phyloP scores from a whole-genome alignment of 1,284 basidiomycete species.

The Phellinidium pouzarii region DNA sequence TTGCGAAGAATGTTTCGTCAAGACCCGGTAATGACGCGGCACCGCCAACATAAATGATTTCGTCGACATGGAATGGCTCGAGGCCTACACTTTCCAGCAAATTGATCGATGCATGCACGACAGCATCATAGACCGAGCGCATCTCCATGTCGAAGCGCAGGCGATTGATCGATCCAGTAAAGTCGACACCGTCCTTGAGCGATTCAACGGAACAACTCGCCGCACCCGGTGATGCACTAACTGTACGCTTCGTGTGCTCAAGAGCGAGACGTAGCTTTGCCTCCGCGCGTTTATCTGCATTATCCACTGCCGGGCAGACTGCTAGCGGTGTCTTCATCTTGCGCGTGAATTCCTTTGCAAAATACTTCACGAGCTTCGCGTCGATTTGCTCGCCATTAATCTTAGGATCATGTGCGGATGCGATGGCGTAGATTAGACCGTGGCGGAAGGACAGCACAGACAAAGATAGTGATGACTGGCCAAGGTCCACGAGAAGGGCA shows the following conservation, averaged over 20 bases:
- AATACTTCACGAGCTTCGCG: constrained; percentile 81
- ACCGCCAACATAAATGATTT: constrained; percentile 89
- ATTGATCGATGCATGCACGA: constrained; percentile 55
- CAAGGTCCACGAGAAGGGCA: constrained; percentile 68
- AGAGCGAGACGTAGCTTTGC: constrained; percentile 91
- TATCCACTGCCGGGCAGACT: constrained; percentile 51
- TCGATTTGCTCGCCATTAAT: constrained; percentile 68
- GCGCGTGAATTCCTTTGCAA: constrained; percentile 95
- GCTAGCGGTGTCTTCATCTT: constrained; percentile 82
- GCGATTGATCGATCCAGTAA: constrained; percentile 88
- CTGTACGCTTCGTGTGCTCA: constrained; percentile 92
- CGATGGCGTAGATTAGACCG: constrained; percentile 56
- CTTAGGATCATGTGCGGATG: constrained; percentile 37
- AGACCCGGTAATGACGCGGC: constrained; percentile 83
- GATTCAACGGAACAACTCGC: constrained; percentile 92
- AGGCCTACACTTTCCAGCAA: constrained; percentile 58
- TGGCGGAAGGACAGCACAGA: constrained; percentile 60
- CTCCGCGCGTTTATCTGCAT: constrained; percentile 78
- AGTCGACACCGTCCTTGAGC: constrained; percentile 92
- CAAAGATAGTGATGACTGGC: constrained; percentile 56
- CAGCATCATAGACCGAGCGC: constrained; percentile 63
- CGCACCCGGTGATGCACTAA: constrained; percentile 81
- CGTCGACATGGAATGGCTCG: constrained; percentile 80
- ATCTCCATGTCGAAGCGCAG: constrained; percentile 91
- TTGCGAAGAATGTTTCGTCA: constrained; percentile 58